phyloP scores from a whole-genome alignment of 2,329 filamentous ascomycete genomes.

The Neonectria coccinea region DNA sequence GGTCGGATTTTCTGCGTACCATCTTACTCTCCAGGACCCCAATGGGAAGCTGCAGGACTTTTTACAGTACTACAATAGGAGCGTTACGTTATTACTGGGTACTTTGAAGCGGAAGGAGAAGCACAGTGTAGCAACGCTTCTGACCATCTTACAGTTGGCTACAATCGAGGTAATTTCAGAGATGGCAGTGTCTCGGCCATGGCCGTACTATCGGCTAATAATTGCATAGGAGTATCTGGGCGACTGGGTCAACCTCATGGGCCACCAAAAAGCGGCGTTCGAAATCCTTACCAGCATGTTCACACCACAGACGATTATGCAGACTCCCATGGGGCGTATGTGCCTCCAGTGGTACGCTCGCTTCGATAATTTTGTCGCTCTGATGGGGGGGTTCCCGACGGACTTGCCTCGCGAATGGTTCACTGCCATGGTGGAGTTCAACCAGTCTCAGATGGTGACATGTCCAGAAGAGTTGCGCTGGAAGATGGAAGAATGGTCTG shows the following conservation, averaged over 20 bases:
- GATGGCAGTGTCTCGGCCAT: not conserved
- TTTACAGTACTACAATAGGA: slow-evolving; percentile 89
- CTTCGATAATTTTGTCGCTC: slow-evolving; percentile 86
- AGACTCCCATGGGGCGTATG: slow-evolving; percentile 76
- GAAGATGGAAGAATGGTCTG: slow-evolving; percentile 75
- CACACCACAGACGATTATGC: slow-evolving; percentile 78
- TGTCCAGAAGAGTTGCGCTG: slow-evolving; percentile 73
- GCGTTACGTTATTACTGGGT: slow-evolving; percentile 79
- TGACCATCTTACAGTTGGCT: slow-evolving; percentile 91
- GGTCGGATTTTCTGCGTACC: slow-evolving; percentile 90
- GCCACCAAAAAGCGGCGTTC: slow-evolving; percentile 90
- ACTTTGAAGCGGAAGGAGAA: slow-evolving; percentile 78
- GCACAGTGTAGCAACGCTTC: slow-evolving; percentile 77
- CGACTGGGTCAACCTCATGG: slow-evolving; percentile 93
- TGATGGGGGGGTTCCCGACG: slow-evolving; percentile 83
- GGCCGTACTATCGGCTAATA: not conserved
- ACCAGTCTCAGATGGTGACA: slow-evolving; percentile 66
- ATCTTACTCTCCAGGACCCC: slow-evolving; percentile 77
- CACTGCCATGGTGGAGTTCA: slow-evolving; percentile 71
- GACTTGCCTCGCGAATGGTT: slow-evolving; percentile 85
- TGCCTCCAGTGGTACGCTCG: slow-evolving; percentile 90
- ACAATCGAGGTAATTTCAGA: slow-evolving; percentile 81
- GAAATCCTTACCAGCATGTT: slow-evolving; percentile 83
- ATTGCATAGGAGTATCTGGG: slow-evolving; percentile 84
- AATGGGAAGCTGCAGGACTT: slow-evolving; percentile 83